phyloP scores from a whole-genome alignment of 495 filamentous ascomycete genomes.

The Trichoderma erinaceum region DNA sequence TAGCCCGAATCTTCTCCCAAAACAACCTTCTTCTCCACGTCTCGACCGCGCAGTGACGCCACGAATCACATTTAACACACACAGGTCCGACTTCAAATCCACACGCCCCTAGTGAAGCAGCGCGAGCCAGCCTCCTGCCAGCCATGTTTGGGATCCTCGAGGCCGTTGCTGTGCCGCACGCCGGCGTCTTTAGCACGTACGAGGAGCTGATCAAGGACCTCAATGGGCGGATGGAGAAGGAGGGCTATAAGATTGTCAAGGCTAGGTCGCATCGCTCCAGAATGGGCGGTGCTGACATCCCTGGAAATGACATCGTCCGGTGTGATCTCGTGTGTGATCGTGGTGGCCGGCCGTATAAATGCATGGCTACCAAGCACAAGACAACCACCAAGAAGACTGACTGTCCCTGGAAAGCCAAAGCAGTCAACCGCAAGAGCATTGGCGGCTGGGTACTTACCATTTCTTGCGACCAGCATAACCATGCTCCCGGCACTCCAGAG shows the following conservation, averaged over 20 bases:
- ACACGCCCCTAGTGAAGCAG: slow-evolving; percentile 9
- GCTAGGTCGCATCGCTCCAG: slow-evolving; percentile 16
- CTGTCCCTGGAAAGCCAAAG: slow-evolving; percentile 18
- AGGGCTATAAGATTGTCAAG: slow-evolving; percentile 19
- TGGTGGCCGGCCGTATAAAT: slow-evolving; percentile 17
- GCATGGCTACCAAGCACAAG: slow-evolving; percentile 16
- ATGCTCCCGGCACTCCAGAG: slow-evolving; percentile 17
- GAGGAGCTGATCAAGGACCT: slow-evolving; percentile 17
- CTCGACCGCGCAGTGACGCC: slow-evolving; percentile 10
- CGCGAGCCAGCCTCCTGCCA: background rate
- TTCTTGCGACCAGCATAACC: slow-evolving; percentile 18
- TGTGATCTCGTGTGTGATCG: slow-evolving; percentile 19
- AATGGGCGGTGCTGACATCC: slow-evolving; percentile 9
- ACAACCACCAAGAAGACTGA: slow-evolving; percentile 19
- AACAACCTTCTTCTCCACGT: slow-evolving; percentile 13
- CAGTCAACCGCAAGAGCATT: slow-evolving; percentile 17
- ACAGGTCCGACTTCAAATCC: slow-evolving; percentile 12
- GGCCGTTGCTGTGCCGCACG: slow-evolving; percentile 1
- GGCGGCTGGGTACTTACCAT: slow-evolving; percentile 17
- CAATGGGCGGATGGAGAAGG: slow-evolving; percentile 15
- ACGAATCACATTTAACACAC: slow-evolving; percentile 8
- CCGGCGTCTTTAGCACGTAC: slow-evolving; percentile 12
- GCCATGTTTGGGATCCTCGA: slow-evolving; percentile 19
- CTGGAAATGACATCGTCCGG: slow-evolving; percentile 15
- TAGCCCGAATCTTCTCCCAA: slow-evolving; percentile 13